Percentiles rank a stretch among this genome's conserved stretches.
Evolutionary conservation across 2,329 filamentous ascomycete genomes (phyloP).

Genomic region (Fusarium sp.): DNA sequence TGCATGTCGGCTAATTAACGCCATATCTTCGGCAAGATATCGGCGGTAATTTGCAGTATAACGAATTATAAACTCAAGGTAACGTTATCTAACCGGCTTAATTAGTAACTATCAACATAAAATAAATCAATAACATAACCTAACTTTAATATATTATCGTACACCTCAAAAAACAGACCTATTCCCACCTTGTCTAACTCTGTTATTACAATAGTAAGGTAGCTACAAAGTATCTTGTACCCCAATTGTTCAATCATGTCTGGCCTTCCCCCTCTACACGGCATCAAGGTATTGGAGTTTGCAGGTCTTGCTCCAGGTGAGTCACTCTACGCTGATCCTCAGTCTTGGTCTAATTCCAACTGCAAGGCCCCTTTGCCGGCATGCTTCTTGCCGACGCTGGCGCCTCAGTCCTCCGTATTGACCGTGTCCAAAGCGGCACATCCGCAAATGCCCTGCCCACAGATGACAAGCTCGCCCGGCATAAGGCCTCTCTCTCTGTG

Average conservation of each 20-base stretch:
- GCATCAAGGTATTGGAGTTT: constrained; percentile 67
- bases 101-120: too few relatives aligned
- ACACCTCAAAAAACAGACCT: too few relatives aligned
- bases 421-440: constrained; percentile 65
- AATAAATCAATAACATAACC: too few relatives aligned
- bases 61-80: too few relatives aligned
- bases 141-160: background rate
- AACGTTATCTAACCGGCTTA: too few relatives aligned
- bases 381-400: constrained; percentile 90
- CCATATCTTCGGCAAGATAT: too few relatives aligned
- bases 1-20: too few relatives aligned
- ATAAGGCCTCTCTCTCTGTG: constrained; percentile 81
- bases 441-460: constrained; percentile 57
- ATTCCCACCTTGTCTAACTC: too few relatives aligned
- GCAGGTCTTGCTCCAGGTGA: constrained; percentile 70
- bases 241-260: constrained; percentile 43
- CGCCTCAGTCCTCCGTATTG: constrained; percentile 86
- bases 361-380: constrained; percentile 82
- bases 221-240: background rate
- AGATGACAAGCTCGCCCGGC: constrained; percentile 78
- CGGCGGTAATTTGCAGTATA: too few relatives aligned
- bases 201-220: background rate
- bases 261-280: constrained; percentile 52
- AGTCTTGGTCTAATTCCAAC: background rate
- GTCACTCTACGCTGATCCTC: constrained; percentile 3